These are phyloP conservation scores for Thalassiosira oceanica DNA, from an alignment of 352 stramenopile genomes.

Conservation along the genomic window DNA sequence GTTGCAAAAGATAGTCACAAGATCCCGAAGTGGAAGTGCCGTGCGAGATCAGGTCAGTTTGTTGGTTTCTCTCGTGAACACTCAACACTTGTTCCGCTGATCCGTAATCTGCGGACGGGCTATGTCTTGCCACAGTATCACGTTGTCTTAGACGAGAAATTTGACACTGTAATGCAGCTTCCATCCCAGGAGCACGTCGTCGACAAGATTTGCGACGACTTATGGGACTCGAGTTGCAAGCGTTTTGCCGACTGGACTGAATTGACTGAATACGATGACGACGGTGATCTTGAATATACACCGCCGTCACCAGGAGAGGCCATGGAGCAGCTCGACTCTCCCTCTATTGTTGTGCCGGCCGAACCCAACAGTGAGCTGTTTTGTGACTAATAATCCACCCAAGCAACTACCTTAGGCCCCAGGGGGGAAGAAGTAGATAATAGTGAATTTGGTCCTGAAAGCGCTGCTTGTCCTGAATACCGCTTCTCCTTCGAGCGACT, in stretches of 20 bases:
- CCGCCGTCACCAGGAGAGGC: too few relatives aligned
- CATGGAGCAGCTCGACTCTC: too few relatives aligned
- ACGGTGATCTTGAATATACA: neutral
- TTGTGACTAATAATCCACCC: too few relatives aligned
- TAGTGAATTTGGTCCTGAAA: too few relatives aligned
- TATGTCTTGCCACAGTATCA: constrained; percentile 33
- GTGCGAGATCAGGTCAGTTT: constrained; percentile 31
- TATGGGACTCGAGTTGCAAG: constrained; percentile 2
- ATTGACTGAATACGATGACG: constrained; percentile 6
- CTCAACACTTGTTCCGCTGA: constrained; percentile 17
- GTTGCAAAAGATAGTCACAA: constrained; percentile 48
- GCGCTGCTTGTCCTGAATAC: too few relatives aligned
- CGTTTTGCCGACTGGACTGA: constrained; percentile 10
- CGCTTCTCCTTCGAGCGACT: too few relatives aligned
- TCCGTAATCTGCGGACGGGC: constrained; percentile 26
- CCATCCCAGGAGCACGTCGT: neutral
- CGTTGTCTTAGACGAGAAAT: constrained; percentile 38
- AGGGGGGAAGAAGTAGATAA: too few relatives aligned
- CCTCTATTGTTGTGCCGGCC: too few relatives aligned
- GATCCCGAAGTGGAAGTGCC: constrained; percentile 46
- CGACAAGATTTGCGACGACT: constrained; percentile 2
- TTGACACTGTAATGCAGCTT: constrained; percentile 20
- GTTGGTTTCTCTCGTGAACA: constrained; percentile 44
- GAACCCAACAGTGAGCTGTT: too few relatives aligned
- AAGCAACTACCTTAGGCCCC: too few relatives aligned